Evolutionary conservation across 805 yeast species (phyloP), one percentile per base, ranked within the genome.

Genomic region (Saccharomycopsis sp.): DNA sequence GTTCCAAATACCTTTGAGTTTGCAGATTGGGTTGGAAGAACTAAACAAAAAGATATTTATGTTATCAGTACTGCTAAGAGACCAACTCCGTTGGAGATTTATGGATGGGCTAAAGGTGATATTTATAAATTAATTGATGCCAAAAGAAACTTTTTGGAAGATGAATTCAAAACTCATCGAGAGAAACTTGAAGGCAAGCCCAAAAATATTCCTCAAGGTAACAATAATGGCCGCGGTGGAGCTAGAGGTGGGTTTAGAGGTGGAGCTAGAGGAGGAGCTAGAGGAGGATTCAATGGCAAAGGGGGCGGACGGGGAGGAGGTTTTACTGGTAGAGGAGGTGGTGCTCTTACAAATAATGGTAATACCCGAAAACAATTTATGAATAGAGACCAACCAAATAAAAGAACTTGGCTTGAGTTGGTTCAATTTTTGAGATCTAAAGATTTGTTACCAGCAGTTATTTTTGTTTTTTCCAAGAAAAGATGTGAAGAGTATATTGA

Each of bases 21-120:
- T 68, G 99, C 99, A 6, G 84, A 81, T 49, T 92, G 99, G 99
- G 89, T 92, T 15, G 97, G 99, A 3, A 71, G 98, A 59, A 92
- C 98, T 0, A 92, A 92, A 56, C 88, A 85, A 52, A 89, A 88
- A 58, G 94, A 92, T 53, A 89, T 92, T 6, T 89, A 92, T 53
- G 98, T 92, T 36, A 92, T 92, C 17, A 86, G 95, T 0, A 92
- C 99, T 0, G 87, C 95, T 10, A 85, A 92, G 57, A 77, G 99
- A 57, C 99, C 99, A 0, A 94, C 92, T 18, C 99, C 99, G 0
- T 62, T 92, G 42, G 96, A 85, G 53, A 83, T 89, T 30, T 79
- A 68, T 48, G 63, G 85, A 12, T 86, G 94, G 85, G 89, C 94
- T 1, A 86, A 84, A 49, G 71, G 75, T 42, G 69, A 79, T 39